Conservation (phyloP, 768 basidiomycete genomes). For the Paxillus rubicundulus region DNA sequence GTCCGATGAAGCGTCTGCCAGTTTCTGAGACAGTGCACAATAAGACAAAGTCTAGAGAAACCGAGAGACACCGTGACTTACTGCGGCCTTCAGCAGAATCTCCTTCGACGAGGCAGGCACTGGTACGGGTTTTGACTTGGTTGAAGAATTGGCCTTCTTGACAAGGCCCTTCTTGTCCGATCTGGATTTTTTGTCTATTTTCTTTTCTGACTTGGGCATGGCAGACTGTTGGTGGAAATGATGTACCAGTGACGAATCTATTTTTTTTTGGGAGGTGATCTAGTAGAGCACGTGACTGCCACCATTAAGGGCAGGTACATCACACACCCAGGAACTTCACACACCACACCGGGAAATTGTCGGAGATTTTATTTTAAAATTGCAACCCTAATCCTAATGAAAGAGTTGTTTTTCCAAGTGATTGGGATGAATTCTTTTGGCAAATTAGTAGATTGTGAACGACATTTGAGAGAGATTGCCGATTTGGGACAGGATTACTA, state of each 20-base stretch:
- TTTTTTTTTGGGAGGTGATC: neutral
- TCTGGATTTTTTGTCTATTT: slow-evolving; percentile 32
- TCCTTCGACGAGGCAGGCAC: slow-evolving; percentile 40
- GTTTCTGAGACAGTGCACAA: slow-evolving; percentile 14
- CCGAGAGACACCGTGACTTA: slow-evolving; percentile 12
- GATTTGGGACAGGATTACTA: too few relatives aligned
- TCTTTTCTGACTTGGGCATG: slow-evolving; percentile 43
- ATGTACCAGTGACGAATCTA: too few relatives aligned
- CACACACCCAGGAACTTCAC: too few relatives aligned
- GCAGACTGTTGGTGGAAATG: slow-evolving; percentile 1
- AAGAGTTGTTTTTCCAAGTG: too few relatives aligned
- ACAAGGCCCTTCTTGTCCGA: slow-evolving; percentile 32
- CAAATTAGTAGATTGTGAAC: too few relatives aligned
- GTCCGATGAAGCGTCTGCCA: slow-evolving; percentile 16
- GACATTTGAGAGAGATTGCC: too few relatives aligned
- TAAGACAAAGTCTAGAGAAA: neutral
- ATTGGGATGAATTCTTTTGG: too few relatives aligned
- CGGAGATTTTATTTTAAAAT: too few relatives aligned
- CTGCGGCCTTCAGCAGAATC: slow-evolving; percentile 42
- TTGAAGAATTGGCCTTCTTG: slow-evolving; percentile 30
- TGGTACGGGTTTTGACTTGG: slow-evolving; percentile 16
- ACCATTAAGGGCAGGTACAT: slow-evolving; percentile 24
- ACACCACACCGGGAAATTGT: too few relatives aligned
- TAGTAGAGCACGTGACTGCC: slow-evolving; percentile 21
- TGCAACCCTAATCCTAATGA: too few relatives aligned